These are phyloP conservation scores for Dothideomycetidae sp. DNA, from an alignment of 2,329 filamentous ascomycete species.

Conservation along the genomic window DNA sequence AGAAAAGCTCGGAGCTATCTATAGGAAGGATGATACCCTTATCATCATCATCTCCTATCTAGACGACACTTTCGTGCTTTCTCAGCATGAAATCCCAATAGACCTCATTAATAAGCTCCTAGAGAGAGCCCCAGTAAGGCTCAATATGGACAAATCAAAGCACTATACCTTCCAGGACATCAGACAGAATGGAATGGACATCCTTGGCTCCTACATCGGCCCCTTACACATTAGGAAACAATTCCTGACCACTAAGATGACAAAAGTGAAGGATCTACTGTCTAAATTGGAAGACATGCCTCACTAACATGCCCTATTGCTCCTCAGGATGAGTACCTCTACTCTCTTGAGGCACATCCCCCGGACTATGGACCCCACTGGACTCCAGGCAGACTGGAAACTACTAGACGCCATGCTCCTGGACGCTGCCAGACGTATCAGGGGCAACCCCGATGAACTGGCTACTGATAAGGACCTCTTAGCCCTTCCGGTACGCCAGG, in stretches of 20 bases:
- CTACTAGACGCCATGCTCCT: neutral
- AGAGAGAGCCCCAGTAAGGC: neutral
- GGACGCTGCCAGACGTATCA: neutral
- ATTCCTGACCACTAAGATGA: neutral
- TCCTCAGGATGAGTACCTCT: neutral
- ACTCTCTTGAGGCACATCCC: neutral
- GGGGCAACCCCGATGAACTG: neutral
- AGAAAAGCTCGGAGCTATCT: neutral
- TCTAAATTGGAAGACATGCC: neutral
- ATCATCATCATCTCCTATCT: neutral
- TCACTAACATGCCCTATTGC: neutral
- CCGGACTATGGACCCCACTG: neutral
- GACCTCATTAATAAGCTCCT: neutral
- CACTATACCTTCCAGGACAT: neutral
- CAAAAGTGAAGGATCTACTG: neutral
- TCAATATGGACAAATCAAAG: neutral
- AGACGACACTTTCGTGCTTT: neutral
- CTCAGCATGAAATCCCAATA: neutral
- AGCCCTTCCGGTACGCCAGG: neutral
- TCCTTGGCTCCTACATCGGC: neutral
- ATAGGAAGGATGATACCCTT: neutral
- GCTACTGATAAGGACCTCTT: neutral
- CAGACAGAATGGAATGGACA: neutral
- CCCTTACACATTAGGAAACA: neutral
- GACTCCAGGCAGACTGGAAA: neutral